phyloP scores from a whole-genome alignment of 768 basidiomycete genomes.

The Mycena albidolilacea region DNA sequence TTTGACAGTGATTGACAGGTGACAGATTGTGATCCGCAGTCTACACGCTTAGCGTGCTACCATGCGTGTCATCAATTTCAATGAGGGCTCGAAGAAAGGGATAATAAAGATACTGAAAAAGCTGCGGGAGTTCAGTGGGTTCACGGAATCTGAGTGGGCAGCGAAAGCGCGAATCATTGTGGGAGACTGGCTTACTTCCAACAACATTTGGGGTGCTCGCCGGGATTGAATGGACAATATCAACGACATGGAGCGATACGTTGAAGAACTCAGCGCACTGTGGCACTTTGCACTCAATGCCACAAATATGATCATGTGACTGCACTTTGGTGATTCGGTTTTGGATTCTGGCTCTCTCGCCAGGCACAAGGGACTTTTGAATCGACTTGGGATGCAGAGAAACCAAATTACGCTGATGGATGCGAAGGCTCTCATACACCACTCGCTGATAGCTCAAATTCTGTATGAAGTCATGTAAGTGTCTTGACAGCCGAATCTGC shows the following conservation, averaged over 20 bases:
- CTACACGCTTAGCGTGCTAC: no score
- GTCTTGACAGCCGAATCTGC: no score
- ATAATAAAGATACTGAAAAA: neutral
- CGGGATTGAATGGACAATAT: slow-evolving; percentile 44
- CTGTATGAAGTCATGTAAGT: no score
- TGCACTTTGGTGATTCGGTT: slow-evolving; percentile 44
- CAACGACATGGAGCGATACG: slow-evolving; percentile 36
- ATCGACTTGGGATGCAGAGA: slow-evolving; percentile 31
- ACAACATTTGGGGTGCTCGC: slow-evolving; percentile 24
- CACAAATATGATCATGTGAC: slow-evolving; percentile 43
- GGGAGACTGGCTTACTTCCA: no score
- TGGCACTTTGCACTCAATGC: slow-evolving; percentile 48
- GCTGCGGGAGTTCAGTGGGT: slow-evolving; percentile 39
- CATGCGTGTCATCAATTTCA: no score
- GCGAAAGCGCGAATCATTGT: slow-evolving; percentile 40
- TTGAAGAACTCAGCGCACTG: neutral
- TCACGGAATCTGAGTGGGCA: slow-evolving; percentile 42
- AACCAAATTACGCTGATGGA: no score
- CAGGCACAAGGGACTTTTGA: slow-evolving; percentile 45
- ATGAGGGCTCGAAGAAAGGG: no score
- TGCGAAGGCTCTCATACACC: no score
- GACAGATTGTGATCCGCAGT: no score
- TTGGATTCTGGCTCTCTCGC: slow-evolving; percentile 45
- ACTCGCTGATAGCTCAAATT: no score
- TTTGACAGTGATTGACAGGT: no score